Percentiles rank a stretch among this genome's conserved stretches.
phyloP scores from a whole-genome alignment of 2,329 filamentous ascomycete species.

The Aspergillus carbonarius region DNA sequence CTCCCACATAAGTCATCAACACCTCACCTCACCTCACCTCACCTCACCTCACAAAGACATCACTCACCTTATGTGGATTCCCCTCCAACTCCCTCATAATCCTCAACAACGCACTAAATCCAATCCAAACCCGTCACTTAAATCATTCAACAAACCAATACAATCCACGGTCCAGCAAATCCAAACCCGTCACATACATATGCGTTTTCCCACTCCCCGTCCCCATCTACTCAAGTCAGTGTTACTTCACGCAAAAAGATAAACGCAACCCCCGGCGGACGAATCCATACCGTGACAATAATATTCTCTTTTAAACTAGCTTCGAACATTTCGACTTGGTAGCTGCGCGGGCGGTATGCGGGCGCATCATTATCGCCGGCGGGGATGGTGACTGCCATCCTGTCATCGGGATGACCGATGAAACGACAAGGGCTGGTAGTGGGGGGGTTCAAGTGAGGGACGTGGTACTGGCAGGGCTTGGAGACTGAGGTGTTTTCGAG shows the following conservation, averaged over 20 bases:
- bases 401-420: no score
- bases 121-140: slow-evolving; percentile 1
- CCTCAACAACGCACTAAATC: slow-evolving; percentile 64
- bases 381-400: slow-evolving; percentile 11
- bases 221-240: slow-evolving; percentile 61
- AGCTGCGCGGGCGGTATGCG: slow-evolving; percentile 50
- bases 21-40: not conserved
- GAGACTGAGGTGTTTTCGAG: no score
- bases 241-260: no score
- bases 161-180: no score
- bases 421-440: no score
- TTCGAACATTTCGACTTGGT: slow-evolving; percentile 75
- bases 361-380: slow-evolving; percentile 7
- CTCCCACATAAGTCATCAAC: not conserved
- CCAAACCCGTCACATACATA: slow-evolving; percentile 55
- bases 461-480: not conserved
- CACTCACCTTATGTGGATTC: slow-evolving; percentile 53
- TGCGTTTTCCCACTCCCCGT: slow-evolving; percentile 78
- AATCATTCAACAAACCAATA: not conserved
- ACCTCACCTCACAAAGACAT: no score
- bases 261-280: not conserved
- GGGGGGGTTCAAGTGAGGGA: no score
- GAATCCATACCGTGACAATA: slow-evolving; percentile 62
- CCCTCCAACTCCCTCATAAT: slow-evolving; percentile 64
- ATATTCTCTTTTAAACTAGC: slow-evolving; percentile 67